A percentile compares a stretch with the other conserved stretches of the same genome.
Evolutionary conservation across 2,329 filamentous ascomycete genomes (phyloP).

Genomic region (Ascochyta viciae-villosae): DNA sequence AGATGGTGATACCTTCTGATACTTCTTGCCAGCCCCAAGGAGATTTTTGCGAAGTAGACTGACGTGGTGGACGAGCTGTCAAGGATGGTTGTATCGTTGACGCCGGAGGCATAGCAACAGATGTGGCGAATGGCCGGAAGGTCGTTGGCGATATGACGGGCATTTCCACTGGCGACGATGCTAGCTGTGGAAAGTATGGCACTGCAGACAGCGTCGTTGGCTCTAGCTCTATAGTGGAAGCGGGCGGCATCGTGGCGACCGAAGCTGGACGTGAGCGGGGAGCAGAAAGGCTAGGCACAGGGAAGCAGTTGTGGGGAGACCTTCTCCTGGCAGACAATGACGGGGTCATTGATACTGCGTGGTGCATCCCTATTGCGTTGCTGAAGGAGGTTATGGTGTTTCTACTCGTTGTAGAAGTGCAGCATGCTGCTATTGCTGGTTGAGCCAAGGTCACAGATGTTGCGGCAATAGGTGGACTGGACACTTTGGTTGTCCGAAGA

Average conservation of each 20-base stretch:
- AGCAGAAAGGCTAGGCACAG: neutral
- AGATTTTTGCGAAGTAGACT: neutral
- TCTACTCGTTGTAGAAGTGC: constrained; percentile 7
- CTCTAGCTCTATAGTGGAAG: neutral
- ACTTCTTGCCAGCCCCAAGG: constrained; percentile 1
- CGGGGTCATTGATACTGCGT: constrained; percentile 1
- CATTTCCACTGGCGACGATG: neutral
- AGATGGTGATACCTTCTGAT: neutral
- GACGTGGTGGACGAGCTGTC: neutral
- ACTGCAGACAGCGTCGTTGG: neutral
- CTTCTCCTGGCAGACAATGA: constrained; percentile 4
- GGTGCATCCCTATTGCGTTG: neutral
- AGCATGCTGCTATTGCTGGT: constrained; percentile 15
- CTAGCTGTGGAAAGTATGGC: neutral
- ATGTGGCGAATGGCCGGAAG: neutral
- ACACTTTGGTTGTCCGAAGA: neutral
- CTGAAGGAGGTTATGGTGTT: neutral
- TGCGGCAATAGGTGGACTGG: neutral
- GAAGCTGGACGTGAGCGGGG: neutral
- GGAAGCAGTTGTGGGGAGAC: neutral
- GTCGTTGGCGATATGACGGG: neutral
- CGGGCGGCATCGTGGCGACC: neutral
- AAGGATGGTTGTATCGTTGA: neutral
- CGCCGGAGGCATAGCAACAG: neutral
- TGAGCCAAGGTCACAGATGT: constrained; percentile 13